Base-by-base conservation (phyloP, 805 yeast genomes). In the Saccharomycopsis sp. region DNA sequence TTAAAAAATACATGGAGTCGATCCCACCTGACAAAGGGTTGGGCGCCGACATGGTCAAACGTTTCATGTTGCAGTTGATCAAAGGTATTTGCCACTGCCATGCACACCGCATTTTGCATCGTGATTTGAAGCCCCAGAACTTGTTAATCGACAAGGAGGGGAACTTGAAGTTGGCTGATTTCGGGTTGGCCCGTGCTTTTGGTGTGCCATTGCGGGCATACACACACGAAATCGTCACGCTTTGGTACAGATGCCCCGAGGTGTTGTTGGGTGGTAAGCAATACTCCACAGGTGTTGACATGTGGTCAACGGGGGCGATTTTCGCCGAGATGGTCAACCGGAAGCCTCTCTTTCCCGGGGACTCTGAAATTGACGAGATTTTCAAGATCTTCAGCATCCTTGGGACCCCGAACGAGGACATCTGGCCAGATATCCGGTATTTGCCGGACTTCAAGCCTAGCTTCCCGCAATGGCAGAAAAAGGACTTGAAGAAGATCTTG, bases 281-380 rank as follows among this genome's bases (percentile, higher is more conserved):
- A 67, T 94, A 94, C 71, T 89, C 97, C 40, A 94, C 98, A 0
- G 97, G 98, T 18, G 97, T 94, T 55, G 99, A 94, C 71, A 91
- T 94, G 87, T 94, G 99, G 99, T 89, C 97, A 9, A 88, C 92
- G 61, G 99, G 99, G 15, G 91, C 97, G 69, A 94, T 94, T 52
- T 88, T 94, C 71, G 99, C 97, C 4, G 99, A 94, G 70, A 91
- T 94, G 98, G 90, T 91, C 58, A 89, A 91, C 66, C 84, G 99
- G 57, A 89, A 89, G 70, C 97, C 99, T 7, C 72, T 94, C 55
- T 92, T 94, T 74, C 96, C 98, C 0, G 99, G 99, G 3, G 97
- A 94, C 70, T 90, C 97, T 9, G 99, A 94, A 70, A 95, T 94
- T 68, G 99, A 94, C 70, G 97, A 94, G 74, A 88, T 94, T 64